phyloP scores from a whole-genome alignment of 306 rosid species.

The Prunus salicina region DNA sequence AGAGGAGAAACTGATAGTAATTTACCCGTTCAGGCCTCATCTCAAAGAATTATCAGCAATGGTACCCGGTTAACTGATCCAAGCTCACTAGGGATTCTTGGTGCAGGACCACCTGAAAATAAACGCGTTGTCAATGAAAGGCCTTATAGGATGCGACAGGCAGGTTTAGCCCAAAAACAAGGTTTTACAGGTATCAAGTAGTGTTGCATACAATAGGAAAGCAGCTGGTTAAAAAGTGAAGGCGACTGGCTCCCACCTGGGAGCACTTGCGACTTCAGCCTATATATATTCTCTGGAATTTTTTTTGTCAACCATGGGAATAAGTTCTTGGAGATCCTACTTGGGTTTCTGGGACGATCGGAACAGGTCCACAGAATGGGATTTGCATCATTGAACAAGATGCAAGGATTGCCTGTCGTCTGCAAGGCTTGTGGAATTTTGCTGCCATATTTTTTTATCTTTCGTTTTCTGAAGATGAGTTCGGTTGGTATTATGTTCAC shows the following conservation, averaged over 20 bases:
- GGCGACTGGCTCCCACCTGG: slow-evolving; percentile 35
- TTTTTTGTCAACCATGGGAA: slow-evolving; percentile 68
- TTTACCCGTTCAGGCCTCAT: slow-evolving; percentile 53
- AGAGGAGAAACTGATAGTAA: slow-evolving; percentile 66
- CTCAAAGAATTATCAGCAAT: slow-evolving; percentile 57
- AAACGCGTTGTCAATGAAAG: slow-evolving; percentile 58
- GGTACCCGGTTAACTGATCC: slow-evolving; percentile 64
- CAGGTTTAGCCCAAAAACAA: slow-evolving; percentile 67
- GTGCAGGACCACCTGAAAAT: slow-evolving; percentile 87
- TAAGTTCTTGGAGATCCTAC: slow-evolving; percentile 49
- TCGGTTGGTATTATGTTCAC: slow-evolving; percentile 44
- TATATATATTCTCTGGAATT: slow-evolving; percentile 56
- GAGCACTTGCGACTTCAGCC: slow-evolving; percentile 45
- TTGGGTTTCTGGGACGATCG: slow-evolving; percentile 42
- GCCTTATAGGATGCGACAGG: slow-evolving; percentile 60
- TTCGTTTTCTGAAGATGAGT: slow-evolving; percentile 42
- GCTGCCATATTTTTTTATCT: slow-evolving; percentile 27
- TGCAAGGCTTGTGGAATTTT: slow-evolving; percentile 41
- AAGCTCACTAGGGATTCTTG: slow-evolving; percentile 84
- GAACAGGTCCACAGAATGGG: slow-evolving; percentile 36
- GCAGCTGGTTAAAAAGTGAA: slow-evolving; percentile 41
- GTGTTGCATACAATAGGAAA: slow-evolving; percentile 20
- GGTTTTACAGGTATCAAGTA: slow-evolving; percentile 52
- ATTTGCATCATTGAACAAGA: slow-evolving; percentile 31
- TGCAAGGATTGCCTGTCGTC: slow-evolving; percentile 23